Evolutionary conservation across 176 grass and related monocot species (phyloP).

Genomic region (Oryza glumipatula): DNA sequence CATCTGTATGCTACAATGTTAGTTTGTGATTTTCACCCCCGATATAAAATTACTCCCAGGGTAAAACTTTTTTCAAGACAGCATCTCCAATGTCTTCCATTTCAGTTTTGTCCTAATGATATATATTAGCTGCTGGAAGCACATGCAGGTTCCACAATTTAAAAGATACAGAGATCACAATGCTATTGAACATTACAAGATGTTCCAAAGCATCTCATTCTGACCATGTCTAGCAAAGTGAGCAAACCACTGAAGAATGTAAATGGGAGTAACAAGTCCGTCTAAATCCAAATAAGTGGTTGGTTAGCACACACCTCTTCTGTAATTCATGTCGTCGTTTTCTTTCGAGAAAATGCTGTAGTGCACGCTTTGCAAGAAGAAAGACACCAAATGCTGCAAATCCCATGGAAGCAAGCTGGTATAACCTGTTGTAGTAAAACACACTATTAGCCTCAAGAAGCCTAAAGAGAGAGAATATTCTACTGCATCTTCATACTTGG

Average conservation of each 20-base stretch:
- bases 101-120: constrained; percentile 4
- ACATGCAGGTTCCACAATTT: not conserved
- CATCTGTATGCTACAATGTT: not conserved
- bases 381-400: constrained; percentile 82
- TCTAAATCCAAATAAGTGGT: not conserved
- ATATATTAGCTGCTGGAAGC: constrained; percentile 1
- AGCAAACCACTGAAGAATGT: not conserved
- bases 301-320: constrained; percentile 62
- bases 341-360: constrained; percentile 81
- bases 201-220: not conserved
- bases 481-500: constrained; percentile 63
- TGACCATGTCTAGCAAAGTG: constrained; percentile 12
- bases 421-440: constrained; percentile 59
- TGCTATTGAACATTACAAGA: not conserved
- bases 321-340: constrained; percentile 66
- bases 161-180: not conserved
- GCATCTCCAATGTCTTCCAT: not conserved
- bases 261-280: not conserved
- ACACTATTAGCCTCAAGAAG: constrained; percentile 33
- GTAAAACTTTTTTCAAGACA: constrained; percentile 7
- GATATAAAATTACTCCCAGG: not conserved
- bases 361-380: constrained; percentile 87
- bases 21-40: not conserved
- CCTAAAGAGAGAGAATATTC: not conserved
- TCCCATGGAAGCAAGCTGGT: constrained; percentile 83